Evolutionary conservation across 495 filamentous ascomycete species (phyloP), one percentile per base, ranked within the genome.

Genomic region (Trichoderma erinaceum): DNA sequence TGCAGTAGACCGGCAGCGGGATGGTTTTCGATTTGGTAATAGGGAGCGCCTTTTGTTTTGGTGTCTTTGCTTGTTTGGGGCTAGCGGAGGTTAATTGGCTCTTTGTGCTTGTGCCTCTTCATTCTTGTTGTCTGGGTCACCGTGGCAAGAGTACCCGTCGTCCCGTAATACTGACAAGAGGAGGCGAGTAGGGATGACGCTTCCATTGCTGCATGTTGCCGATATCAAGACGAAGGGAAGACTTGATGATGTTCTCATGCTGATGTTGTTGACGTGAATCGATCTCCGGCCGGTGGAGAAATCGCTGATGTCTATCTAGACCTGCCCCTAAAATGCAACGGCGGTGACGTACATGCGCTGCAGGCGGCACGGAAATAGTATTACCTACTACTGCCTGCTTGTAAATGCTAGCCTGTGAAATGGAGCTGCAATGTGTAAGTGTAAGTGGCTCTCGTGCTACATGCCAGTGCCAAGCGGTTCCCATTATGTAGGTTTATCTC

Each of bases 21-120:
- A 32, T 63, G 73, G 70, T 75, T 80, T 83, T 82, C 77, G 73
- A 81, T 83, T 80, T 81, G 78, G 79, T 83, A 82, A 83, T 83
- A 71, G 71, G 23, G 68, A 68, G 64, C 43, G 12, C 43, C 3
- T 11, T 18, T 46, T 13, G 12, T 46, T 46, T 10, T 46, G 35
- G 35, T 38, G 35, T 38, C 35, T 38, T 38, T 38, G 35, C 35
- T 38, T 38, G 35, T 38, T 38, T 38, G 3, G 35, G 35, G 35
- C 8, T 38, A 38, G 35, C 35, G 35, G 35, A 38, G 35, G 35
- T 3, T 12, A 46, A 46, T 46, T 46, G 12, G 43, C 18, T 15
- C 18, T 46, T 46, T 1, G 12, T 15, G 43, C 43, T 46, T 16
- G 43, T 38, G 35, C 5, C 7, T 2, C 35, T 38, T 38, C 35